Conservation (phyloP, 306 rosid species). For the Trifolium repens region DNA sequence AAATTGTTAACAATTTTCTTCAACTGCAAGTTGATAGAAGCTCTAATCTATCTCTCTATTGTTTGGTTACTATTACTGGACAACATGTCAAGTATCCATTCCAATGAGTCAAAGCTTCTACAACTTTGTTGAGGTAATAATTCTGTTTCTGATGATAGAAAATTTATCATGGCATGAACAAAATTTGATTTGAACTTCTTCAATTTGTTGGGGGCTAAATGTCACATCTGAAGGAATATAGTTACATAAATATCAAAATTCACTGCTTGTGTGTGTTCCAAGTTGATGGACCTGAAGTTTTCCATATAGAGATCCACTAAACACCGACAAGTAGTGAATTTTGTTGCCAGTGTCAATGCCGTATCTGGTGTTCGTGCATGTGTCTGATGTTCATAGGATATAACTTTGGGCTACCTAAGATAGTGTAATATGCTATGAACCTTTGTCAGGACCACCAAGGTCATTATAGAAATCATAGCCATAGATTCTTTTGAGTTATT, state of each 20-base stretch:
- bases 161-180: slow-evolving; percentile 51
- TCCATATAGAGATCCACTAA: slow-evolving; percentile 1
- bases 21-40: slow-evolving; percentile 44
- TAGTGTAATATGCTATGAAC: too few relatives aligned
- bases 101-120: slow-evolving; percentile 49
- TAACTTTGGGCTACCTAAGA: too few relatives aligned
- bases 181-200: slow-evolving; percentile 54
- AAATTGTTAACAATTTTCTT: slow-evolving; percentile 40
- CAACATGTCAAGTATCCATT: slow-evolving; percentile 50
- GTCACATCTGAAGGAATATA: slow-evolving; percentile 72
- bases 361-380: too few relatives aligned
- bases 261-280: slow-evolving; percentile 45
- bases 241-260: slow-evolving; percentile 45
- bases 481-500: too few relatives aligned
- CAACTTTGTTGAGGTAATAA: slow-evolving; percentile 23
- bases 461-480: too few relatives aligned
- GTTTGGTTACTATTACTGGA: slow-evolving; percentile 45
- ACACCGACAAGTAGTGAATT: background rate
- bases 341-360: too few relatives aligned
- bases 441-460: too few relatives aligned
- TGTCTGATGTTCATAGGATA: too few relatives aligned
- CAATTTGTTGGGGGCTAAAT: slow-evolving; percentile 53
- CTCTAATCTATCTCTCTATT: slow-evolving; percentile 47
- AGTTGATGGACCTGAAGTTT: slow-evolving; percentile 48
- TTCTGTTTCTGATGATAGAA: slow-evolving; percentile 45